These are phyloP conservation scores for Rhodotorula sp. DNA, from an alignment of 1,284 basidiomycete species.

Conservation along the genomic window DNA sequence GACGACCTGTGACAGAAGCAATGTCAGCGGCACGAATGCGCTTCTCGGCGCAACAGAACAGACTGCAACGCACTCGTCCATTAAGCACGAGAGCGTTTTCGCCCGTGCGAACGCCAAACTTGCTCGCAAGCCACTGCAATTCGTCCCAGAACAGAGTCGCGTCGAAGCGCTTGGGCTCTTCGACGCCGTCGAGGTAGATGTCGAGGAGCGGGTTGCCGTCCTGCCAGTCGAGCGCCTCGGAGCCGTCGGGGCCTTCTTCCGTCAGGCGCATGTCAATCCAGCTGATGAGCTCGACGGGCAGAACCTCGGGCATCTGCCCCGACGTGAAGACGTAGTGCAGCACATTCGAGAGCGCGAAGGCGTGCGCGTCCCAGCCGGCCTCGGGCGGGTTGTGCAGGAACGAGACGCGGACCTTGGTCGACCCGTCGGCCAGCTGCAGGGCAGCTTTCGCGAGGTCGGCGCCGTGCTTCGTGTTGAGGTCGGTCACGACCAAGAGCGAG, in stretches of 20 bases:
- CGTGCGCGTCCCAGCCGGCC: constrained; percentile 1
- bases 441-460: constrained; percentile 62
- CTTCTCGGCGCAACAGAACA: background rate
- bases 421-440: constrained; percentile 59
- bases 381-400: constrained; percentile 33
- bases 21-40: background rate
- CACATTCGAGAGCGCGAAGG: constrained; percentile 14
- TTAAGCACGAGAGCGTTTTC: constrained; percentile 70
- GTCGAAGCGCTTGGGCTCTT: background rate
- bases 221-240: constrained; percentile 10
- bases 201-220: constrained; percentile 19
- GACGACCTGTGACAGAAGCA: constrained; percentile 57
- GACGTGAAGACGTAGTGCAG: constrained; percentile 16
- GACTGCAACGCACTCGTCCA: constrained; percentile 63
- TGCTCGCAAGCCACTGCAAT: constrained; percentile 31
- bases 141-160: constrained; percentile 26
- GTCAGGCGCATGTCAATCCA: constrained; percentile 25
- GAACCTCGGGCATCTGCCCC: constrained; percentile 1
- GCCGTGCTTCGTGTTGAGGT: constrained; percentile 70
- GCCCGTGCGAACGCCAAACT: constrained; percentile 61
- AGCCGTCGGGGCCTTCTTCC: background rate
- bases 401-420: constrained; percentile 20
- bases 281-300: constrained; percentile 21
- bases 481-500: constrained; percentile 71
- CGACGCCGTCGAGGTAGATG: constrained; percentile 7